These are phyloP conservation scores for Apiotrichum sp. DNA, from an alignment of 1,284 basidiomycete species.

Conservation along the genomic window DNA sequence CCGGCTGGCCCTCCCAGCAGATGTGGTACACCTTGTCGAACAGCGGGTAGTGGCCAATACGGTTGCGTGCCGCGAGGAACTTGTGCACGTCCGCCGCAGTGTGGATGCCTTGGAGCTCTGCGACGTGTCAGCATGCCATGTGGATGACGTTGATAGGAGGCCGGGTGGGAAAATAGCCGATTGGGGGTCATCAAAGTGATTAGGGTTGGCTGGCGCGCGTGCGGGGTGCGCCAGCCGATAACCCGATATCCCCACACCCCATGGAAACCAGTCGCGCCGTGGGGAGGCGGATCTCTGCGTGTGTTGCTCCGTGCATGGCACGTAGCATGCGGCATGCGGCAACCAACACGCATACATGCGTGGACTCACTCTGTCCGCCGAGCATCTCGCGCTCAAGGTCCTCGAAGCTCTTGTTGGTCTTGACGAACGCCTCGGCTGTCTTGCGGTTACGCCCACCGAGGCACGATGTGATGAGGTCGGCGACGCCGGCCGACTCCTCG, in stretches of 20 bases:
- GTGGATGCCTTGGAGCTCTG: slow-evolving; percentile 52
- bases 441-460: slow-evolving; percentile 55
- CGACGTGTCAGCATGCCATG: neutral
- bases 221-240: neutral
- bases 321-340: no score
- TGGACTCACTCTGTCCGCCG: slow-evolving; percentile 51
- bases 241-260: slow-evolving; percentile 1
- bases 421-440: slow-evolving; percentile 51
- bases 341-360: neutral
- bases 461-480: slow-evolving; percentile 56
- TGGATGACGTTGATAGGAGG: neutral
- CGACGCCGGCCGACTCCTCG: slow-evolving; percentile 53
- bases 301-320: neutral
- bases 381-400: slow-evolving; percentile 54
- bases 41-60: slow-evolving; percentile 53
- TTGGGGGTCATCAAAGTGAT: neutral
- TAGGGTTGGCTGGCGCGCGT: neutral
- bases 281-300: neutral
- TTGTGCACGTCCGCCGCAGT: slow-evolving; percentile 51
- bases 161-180: neutral
- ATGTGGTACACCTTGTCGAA: slow-evolving; percentile 52
- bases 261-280: no score
- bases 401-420: slow-evolving; percentile 50
- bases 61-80: slow-evolving; percentile 50
- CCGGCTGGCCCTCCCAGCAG: slow-evolving; percentile 38